phyloP scores from a whole-genome alignment of 805 yeast genomes.

The Kodamaea leandrae region DNA sequence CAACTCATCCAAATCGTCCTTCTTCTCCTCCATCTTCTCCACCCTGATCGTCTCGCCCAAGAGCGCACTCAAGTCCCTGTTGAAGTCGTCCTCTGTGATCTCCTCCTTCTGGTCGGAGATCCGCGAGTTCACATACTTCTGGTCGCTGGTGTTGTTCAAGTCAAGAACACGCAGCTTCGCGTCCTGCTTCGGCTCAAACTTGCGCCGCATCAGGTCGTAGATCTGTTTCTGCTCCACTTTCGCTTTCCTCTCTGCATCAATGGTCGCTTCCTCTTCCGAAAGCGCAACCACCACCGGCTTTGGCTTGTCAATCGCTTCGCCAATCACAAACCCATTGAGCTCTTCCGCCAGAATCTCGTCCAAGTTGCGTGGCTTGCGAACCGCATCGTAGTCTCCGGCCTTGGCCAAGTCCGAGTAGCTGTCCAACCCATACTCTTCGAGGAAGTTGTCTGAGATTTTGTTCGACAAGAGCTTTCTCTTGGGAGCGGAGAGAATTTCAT shows the following conservation, averaged over 20 bases:
- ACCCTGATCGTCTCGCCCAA: conserved; percentile 4
- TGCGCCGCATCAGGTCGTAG: conserved; percentile 27
- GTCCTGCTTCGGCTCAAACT: conserved; percentile 19
- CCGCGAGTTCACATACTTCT: conserved; percentile 15
- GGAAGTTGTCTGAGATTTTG: conserved; percentile 29
- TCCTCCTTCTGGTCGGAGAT: not conserved
- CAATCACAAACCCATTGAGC: conserved; percentile 37
- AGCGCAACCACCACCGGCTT: conserved; percentile 16
- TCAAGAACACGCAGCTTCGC: conserved; percentile 27
- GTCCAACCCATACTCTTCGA: conserved; percentile 40
- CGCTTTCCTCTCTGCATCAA: conserved; percentile 21
- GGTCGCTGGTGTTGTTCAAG: conserved; percentile 30
- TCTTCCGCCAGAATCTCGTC: conserved; percentile 25
- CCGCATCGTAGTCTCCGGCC: conserved; percentile 16
- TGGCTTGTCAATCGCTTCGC: conserved; percentile 19
- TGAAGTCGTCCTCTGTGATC: conserved; percentile 6
- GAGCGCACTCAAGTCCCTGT: conserved; percentile 5
- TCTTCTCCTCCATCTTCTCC: not conserved
- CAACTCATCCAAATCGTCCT: conserved; percentile 1
- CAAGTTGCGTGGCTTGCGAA: conserved; percentile 18
- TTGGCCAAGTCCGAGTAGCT: conserved; percentile 29
- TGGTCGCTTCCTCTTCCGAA: conserved; percentile 27
- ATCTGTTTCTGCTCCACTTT: conserved; percentile 28
- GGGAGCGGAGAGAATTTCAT: conserved; percentile 4
- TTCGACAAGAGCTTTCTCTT: conserved; percentile 28